These are phyloP conservation scores for Eleusine indica DNA, from an alignment of 176 grass and related monocot genomes.

Conservation along the genomic window DNA sequence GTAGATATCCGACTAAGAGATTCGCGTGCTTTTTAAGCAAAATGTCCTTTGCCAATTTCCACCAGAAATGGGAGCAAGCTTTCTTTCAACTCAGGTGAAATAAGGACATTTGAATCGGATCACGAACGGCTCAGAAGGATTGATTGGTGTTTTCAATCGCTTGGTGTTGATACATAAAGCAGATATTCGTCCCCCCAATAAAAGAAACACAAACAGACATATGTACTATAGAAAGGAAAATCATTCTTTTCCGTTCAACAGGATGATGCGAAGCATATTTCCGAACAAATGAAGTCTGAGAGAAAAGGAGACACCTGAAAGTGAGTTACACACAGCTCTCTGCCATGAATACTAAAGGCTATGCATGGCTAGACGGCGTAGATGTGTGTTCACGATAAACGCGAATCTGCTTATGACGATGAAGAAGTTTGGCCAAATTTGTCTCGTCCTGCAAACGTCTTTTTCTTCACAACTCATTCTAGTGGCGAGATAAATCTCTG, in stretches of 20 bases:
- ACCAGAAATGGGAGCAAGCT: too few relatives aligned
- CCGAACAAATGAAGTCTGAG: not conserved
- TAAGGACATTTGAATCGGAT: too few relatives aligned
- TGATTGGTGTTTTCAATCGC: not conserved
- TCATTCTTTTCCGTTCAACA: not conserved
- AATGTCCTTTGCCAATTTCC: too few relatives aligned
- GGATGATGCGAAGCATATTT: not conserved
- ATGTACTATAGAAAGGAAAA: not conserved
- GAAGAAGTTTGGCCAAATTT: slow-evolving; percentile 9
- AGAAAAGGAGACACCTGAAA: not conserved
- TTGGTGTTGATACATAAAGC: not conserved
- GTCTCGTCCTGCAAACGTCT: not conserved
- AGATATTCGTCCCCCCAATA: too few relatives aligned
- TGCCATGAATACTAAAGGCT: not conserved
- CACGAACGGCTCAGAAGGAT: too few relatives aligned
- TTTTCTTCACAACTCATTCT: not conserved
- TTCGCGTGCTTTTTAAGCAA: too few relatives aligned
- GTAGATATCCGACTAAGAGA: too few relatives aligned
- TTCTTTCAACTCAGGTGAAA: too few relatives aligned
- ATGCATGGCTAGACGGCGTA: not conserved
- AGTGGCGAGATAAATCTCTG: too few relatives aligned
- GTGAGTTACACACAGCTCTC: not conserved
- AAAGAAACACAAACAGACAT: not conserved
- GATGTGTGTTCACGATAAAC: slow-evolving; percentile 15
- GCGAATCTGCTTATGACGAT: not conserved